Percentiles rank a stretch among this genome's conserved stretches.
Conservation (phyloP, 1,284 basidiomycete genomes). For the Apiotrichum domesticum region DNA sequence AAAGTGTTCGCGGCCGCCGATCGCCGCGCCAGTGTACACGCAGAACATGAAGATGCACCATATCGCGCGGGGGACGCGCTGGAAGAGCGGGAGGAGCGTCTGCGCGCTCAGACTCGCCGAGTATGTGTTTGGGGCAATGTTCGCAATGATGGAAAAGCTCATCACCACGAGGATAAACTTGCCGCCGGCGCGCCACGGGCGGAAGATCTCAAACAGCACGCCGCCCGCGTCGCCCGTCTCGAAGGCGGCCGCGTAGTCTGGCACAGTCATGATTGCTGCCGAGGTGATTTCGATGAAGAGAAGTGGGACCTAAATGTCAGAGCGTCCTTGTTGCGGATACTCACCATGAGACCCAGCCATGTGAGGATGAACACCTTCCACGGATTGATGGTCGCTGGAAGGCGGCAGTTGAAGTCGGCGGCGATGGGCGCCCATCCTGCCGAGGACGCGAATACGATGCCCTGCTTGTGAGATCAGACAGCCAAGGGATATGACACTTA, state of each 20-base stretch:
- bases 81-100: constrained; percentile 54
- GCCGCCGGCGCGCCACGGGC: constrained; percentile 37
- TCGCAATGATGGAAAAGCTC: constrained; percentile 56
- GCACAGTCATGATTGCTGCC: constrained; percentile 56
- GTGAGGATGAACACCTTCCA: constrained; percentile 55
- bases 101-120: constrained; percentile 57
- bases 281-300: constrained; percentile 54
- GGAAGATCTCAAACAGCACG: constrained; percentile 38
- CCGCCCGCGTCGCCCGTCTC: constrained; percentile 52
- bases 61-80: constrained; percentile 56
- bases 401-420: constrained; percentile 54
- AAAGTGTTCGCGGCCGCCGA: constrained; percentile 60
- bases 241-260: constrained; percentile 53
- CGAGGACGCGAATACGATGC: constrained; percentile 56
- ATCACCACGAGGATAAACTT: constrained; percentile 57
- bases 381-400: constrained; percentile 51
- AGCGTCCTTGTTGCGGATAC: constrained; percentile 26
- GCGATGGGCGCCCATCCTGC: constrained; percentile 47
- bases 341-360: constrained; percentile 54
- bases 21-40: constrained; percentile 55
- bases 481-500: background rate
- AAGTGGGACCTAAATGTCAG: constrained; percentile 27
- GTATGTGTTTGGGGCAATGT: constrained; percentile 59
- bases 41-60: constrained; percentile 56
- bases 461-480: constrained; percentile 15